A percentile compares a stretch with the other conserved stretches of the same genome.
phyloP scores from a whole-genome alignment of 306 rosid species.

The Fagus crenata region DNA sequence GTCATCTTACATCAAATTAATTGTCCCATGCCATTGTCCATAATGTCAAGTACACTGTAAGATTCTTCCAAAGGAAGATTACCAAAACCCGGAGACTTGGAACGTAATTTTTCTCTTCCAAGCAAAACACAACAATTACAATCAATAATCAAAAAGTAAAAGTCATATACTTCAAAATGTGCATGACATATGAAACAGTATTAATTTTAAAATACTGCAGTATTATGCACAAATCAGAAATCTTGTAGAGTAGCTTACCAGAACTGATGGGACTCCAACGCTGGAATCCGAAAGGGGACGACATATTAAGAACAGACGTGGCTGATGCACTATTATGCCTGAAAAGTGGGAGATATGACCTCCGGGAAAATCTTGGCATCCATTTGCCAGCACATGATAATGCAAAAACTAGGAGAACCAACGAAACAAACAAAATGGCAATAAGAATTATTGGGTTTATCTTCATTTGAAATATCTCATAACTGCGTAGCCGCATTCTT shows the following conservation, averaged over 20 bases:
- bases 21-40: not conserved
- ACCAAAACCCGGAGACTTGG: constrained; percentile 3
- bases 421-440: constrained; percentile 56
- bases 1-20: not conserved
- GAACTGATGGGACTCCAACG: constrained; percentile 81
- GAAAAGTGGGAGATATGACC: constrained; percentile 77
- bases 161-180: not conserved
- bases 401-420: constrained; percentile 67
- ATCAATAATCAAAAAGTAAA: not conserved
- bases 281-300: constrained; percentile 75
- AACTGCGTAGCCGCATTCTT: constrained; percentile 53
- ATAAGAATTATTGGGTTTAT: constrained; percentile 60
- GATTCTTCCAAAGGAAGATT: not conserved
- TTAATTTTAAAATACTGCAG: constrained; percentile 1
- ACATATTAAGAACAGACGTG: constrained; percentile 69
- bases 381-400: constrained; percentile 61
- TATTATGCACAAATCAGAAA: constrained; percentile 20
- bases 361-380: constrained; percentile 74
- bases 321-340: constrained; percentile 56
- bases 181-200: not conserved
- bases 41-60: not conserved
- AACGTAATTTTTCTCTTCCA: constrained; percentile 7
- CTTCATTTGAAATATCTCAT: constrained; percentile 60
- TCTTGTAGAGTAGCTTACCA: constrained; percentile 51
- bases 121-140: constrained; percentile 14